These are phyloP conservation scores for Celoporthe dispersa DNA, from an alignment of 2,329 filamentous ascomycete genomes.

Conservation along the genomic window DNA sequence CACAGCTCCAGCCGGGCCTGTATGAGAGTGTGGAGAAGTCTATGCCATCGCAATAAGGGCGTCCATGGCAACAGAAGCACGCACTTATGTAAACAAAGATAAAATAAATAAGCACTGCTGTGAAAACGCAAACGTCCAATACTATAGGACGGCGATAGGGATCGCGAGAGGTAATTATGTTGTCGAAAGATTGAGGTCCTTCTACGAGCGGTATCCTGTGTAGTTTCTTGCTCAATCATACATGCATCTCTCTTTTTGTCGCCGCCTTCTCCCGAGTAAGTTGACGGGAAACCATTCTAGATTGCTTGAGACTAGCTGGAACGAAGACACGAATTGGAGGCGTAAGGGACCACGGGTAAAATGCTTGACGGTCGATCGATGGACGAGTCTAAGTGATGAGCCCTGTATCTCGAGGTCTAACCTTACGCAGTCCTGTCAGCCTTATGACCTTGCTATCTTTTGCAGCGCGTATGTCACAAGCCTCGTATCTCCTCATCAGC, in stretches of 20 bases:
- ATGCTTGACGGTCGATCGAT: too few relatives aligned
- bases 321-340: not conserved
- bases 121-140: slow-evolving; percentile 3
- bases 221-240: too few relatives aligned
- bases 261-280: not conserved
- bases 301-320: too few relatives aligned
- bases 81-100: slow-evolving; percentile 13
- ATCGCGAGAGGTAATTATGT: not conserved
- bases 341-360: not conserved
- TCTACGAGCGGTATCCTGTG: too few relatives aligned
- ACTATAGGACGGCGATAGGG: not conserved
- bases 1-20: slow-evolving; percentile 69
- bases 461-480: not conserved
- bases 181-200: too few relatives aligned
- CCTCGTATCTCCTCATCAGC: not conserved
- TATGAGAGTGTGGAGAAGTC: slow-evolving; percentile 80
- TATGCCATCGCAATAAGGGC: slow-evolving; percentile 51
- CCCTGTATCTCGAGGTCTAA: not conserved
- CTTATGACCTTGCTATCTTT: not conserved
- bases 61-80: not conserved
- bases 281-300: not conserved
- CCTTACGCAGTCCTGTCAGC: not conserved
- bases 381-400: too few relatives aligned
- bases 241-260: too few relatives aligned
- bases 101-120: slow-evolving; percentile 12